Percentiles rank a stretch among this genome's conserved stretches.
Evolutionary conservation across 805 yeast genomes (phyloP).

Genomic region (Wickerhamomyces xylosicus): DNA sequence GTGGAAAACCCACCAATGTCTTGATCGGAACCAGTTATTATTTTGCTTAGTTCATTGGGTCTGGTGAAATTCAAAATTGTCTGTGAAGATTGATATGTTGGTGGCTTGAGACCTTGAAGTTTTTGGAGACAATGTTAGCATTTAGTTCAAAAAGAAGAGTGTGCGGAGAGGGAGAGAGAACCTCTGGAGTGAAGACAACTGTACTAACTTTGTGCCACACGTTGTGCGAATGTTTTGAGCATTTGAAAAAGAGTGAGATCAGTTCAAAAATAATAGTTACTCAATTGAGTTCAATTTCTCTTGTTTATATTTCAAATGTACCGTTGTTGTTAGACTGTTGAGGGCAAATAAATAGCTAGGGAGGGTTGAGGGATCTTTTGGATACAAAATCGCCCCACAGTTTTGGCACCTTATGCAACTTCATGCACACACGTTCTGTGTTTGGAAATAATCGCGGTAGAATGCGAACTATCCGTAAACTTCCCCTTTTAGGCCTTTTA

Average conservation of each 20-base stretch:
- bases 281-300: too few species aligned
- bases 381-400: too few species aligned
- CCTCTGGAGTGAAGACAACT: neutral
- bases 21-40: constrained; percentile 59
- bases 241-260: constrained; percentile 1
- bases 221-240: constrained; percentile 2
- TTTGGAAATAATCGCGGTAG: too few species aligned
- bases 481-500: too few species aligned
- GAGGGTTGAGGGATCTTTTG: too few species aligned
- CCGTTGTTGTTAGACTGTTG: too few species aligned
- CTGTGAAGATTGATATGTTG: constrained; percentile 17
- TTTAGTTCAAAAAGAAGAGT: neutral
- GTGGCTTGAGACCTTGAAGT: constrained; percentile 8
- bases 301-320: too few species aligned
- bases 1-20: constrained; percentile 76
- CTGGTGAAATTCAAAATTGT: constrained; percentile 49
- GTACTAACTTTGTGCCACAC: constrained; percentile 1
- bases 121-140: neutral
- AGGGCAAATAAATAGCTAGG: too few species aligned
- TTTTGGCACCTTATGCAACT: too few species aligned
- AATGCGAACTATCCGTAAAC: too few species aligned
- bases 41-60: constrained; percentile 35
- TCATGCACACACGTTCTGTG: too few species aligned
- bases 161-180: neutral
- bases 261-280: too few species aligned